These are phyloP conservation scores for Volvox reticuliferus DNA, from an alignment of 139 green algal species.

Conservation along the genomic window DNA sequence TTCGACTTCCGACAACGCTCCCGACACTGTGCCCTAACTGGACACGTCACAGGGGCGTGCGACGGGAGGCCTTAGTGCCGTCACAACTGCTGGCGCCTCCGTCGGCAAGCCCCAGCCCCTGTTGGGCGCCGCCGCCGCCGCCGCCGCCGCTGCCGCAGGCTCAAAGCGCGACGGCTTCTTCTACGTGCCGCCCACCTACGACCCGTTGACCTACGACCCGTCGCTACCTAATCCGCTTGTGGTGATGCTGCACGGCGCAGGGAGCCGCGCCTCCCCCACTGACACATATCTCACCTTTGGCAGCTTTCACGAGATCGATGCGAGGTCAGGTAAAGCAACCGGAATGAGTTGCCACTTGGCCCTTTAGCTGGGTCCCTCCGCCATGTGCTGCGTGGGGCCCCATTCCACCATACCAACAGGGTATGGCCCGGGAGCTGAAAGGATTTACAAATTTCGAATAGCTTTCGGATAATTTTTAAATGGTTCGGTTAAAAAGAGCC, in stretches of 20 bases:
- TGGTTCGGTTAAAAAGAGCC: no score
- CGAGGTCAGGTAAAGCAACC: neutral
- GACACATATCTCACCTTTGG: neutral
- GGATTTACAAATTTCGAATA: no score
- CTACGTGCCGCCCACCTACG: conserved; percentile 56
- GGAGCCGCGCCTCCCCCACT: neutral
- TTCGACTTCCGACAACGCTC: no score
- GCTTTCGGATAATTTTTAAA: no score
- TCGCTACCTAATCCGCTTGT: conserved; percentile 42
- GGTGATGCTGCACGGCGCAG: conserved; percentile 64
- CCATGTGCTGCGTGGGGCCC: no score
- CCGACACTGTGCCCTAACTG: neutral
- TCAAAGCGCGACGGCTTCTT: conserved; percentile 47
- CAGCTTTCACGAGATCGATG: conserved; percentile 16
- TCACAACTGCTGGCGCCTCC: neutral
- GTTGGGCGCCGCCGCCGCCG: neutral
- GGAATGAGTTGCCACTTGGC: neutral
- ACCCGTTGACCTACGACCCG: neutral
- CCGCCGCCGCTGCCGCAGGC: neutral
- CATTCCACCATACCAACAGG: neutral
- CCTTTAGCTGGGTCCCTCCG: neutral
- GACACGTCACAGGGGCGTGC: neutral
- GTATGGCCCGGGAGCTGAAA: no score
- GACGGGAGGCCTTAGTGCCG: neutral
- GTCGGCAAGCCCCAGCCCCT: neutral